Conservation (phyloP, 768 basidiomycete genomes). For the Kwoniella dejecticola region DNA sequence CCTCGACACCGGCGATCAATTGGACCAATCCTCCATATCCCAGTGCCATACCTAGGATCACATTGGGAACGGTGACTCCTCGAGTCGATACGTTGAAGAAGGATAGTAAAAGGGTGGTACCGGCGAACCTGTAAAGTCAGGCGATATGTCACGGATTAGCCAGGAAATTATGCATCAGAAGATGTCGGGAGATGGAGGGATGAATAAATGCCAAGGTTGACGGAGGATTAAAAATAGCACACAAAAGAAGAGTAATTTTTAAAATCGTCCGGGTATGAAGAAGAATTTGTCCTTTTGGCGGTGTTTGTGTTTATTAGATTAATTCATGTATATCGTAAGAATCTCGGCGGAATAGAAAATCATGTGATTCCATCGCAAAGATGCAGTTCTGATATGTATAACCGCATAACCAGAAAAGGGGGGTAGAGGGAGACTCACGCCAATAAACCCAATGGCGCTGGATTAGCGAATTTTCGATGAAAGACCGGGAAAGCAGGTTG, state of each 20-base stretch:
- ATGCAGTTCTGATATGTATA: too few species aligned
- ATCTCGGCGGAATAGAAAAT: too few species aligned
- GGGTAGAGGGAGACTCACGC: slow-evolving; percentile 8
- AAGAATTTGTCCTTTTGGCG: too few species aligned
- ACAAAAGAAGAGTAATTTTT: too few species aligned
- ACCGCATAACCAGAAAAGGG: background rate
- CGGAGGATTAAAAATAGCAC: too few species aligned
- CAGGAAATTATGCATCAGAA: background rate
- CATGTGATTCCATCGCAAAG: too few species aligned
- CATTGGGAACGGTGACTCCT: slow-evolving; percentile 43
- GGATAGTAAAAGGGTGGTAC: slow-evolving; percentile 55
- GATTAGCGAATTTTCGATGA: slow-evolving; percentile 54
- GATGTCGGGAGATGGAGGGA: too few species aligned
- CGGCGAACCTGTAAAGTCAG: slow-evolving; percentile 33
- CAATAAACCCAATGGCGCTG: slow-evolving; percentile 54
- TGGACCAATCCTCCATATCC: slow-evolving; percentile 83
- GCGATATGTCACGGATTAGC: background rate
- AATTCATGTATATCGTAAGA: too few species aligned
- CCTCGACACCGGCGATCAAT: slow-evolving; percentile 77
- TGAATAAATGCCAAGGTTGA: background rate
- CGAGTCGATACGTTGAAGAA: slow-evolving; percentile 52
- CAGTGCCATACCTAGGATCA: slow-evolving; percentile 71
- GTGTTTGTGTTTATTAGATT: too few species aligned
- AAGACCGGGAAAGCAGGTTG: slow-evolving; percentile 48
- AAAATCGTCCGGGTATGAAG: too few species aligned